Conservation (phyloP, 306 rosid species). For the peach (Prunus persica) region DNA sequence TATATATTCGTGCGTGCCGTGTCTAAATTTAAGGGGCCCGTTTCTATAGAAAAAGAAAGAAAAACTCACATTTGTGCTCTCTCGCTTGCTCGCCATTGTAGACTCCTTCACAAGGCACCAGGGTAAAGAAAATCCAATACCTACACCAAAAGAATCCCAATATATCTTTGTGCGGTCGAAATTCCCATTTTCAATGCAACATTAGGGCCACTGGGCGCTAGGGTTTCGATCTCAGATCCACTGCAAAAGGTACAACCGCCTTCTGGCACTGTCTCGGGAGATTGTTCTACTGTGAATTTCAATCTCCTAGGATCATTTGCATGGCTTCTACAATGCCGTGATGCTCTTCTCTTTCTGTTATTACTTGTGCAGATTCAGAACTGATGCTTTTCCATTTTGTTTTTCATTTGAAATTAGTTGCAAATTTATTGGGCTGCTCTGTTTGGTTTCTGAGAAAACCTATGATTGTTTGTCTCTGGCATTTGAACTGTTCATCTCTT, state of each 20-base stretch:
- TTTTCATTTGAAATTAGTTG: background rate
- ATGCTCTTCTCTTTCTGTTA: background rate
- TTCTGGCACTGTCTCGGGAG: background rate
- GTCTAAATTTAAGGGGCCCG: background rate
- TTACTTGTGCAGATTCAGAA: background rate
- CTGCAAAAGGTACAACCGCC: background rate
- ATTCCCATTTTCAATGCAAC: constrained; percentile 3
- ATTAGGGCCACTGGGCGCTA: background rate
- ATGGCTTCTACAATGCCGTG: background rate
- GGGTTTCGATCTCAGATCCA: constrained; percentile 22
- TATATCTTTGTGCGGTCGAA: background rate
- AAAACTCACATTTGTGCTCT: background rate
- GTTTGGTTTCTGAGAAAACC: constrained; percentile 6
- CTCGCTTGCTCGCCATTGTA: constrained; percentile 3
- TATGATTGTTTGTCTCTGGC: background rate
- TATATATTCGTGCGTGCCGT: background rate
- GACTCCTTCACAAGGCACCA: constrained; percentile 17
- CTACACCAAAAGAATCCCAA: background rate
- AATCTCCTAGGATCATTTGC: background rate
- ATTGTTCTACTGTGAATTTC: no score
- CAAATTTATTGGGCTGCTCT: background rate
- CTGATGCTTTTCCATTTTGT: background rate
- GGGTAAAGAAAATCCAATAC: background rate
- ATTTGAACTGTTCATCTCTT: background rate
- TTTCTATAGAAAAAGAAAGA: background rate